Conservation (phyloP, 2,329 filamentous ascomycete species). For the Neofusicoccum kwambonambiense region DNA sequence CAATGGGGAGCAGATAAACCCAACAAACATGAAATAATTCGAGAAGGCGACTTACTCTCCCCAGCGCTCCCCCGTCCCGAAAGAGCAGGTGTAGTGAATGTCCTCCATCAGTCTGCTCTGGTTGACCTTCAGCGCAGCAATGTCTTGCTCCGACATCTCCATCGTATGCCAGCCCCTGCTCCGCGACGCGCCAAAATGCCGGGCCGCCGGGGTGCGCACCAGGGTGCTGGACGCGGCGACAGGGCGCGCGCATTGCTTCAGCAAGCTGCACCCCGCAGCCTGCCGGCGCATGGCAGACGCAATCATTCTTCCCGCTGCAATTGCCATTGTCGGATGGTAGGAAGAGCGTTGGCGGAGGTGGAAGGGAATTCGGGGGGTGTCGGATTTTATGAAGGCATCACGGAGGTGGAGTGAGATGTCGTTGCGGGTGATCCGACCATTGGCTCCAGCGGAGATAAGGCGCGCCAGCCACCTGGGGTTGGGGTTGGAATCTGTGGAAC, state of each 20-base stretch:
- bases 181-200: conserved; percentile 22
- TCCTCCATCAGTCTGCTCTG: conserved; percentile 60
- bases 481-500: not conserved
- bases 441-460: not conserved
- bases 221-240: not conserved
- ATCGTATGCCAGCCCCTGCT: conserved; percentile 40
- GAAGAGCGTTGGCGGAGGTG: not conserved
- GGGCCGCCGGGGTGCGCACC: not conserved
- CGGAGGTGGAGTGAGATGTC: conserved; percentile 4
- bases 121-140: conserved; percentile 57
- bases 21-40: not conserved
- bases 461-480: not conserved
- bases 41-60: conserved; percentile 55
- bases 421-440: conserved; percentile 3
- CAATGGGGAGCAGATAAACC: not conserved
- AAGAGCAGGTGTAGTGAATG: conserved; percentile 65
- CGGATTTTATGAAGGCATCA: not conserved
- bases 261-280: not conserved
- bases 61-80: conserved; percentile 66
- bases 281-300: not conserved
- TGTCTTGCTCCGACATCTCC: conserved; percentile 52
- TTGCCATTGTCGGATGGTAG: not conserved
- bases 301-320: not conserved
- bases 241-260: not conserved
- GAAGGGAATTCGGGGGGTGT: not conserved